Percentiles rank a stretch among this genome's conserved stretches.
phyloP scores from a whole-genome alignment of 1,139 yeast species.

The Diutina mesorugosa region DNA sequence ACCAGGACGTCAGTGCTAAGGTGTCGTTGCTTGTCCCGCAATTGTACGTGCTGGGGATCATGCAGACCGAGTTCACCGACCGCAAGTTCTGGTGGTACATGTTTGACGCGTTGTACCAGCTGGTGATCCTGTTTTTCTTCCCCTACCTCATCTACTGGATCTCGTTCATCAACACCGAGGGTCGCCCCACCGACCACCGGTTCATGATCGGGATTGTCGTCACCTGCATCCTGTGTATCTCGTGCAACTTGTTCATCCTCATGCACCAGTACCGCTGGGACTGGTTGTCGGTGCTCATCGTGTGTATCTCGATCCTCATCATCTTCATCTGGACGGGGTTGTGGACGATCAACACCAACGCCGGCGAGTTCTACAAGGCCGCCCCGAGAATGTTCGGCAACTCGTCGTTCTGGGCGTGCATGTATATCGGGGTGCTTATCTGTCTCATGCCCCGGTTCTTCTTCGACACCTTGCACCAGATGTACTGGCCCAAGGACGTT shows the following conservation, averaged over 20 bases:
- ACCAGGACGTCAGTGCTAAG: constrained; percentile 81
- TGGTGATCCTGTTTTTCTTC: constrained; percentile 73
- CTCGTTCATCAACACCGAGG: constrained; percentile 46
- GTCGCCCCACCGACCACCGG: constrained; percentile 67
- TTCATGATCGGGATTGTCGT: constrained; percentile 77
- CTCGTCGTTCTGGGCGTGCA: constrained; percentile 71
- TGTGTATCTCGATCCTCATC: constrained; percentile 50
- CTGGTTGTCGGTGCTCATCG: constrained; percentile 61
- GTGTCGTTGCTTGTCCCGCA: constrained; percentile 85
- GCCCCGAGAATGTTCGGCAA: constrained; percentile 54
- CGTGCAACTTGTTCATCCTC: constrained; percentile 71
- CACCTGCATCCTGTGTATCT: constrained; percentile 62
- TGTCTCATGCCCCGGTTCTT: constrained; percentile 72
- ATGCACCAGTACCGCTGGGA: constrained; percentile 91
- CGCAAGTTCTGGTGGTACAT: constrained; percentile 73
- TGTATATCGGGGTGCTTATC: constrained; percentile 55
- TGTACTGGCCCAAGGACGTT: constrained; percentile 63
- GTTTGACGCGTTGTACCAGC: constrained; percentile 82
- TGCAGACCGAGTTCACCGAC: constrained; percentile 72
- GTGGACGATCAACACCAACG: constrained; percentile 52
- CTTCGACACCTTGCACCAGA: constrained; percentile 47
- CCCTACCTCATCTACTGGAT: constrained; percentile 57
- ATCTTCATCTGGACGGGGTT: constrained; percentile 85
- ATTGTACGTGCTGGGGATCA: constrained; percentile 72
- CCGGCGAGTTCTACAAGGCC: constrained; percentile 65